Conservation (phyloP, 805 yeast genomes). For the Candida xyloterini region DNA sequence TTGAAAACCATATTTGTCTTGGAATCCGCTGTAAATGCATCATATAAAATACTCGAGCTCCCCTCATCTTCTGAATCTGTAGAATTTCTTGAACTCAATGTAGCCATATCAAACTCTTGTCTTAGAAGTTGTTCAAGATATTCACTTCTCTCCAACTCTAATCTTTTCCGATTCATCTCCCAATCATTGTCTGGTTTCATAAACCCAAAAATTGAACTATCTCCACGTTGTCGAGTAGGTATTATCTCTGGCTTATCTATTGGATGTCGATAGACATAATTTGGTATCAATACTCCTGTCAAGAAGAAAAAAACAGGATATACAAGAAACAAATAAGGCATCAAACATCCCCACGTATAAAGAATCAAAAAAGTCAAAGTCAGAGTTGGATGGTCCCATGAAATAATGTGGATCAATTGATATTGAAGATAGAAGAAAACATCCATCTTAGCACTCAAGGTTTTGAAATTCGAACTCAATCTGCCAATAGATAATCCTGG, state of each 20-base stretch:
- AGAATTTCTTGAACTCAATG: slow-evolving; percentile 17
- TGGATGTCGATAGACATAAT: slow-evolving; percentile 68
- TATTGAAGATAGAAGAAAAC: slow-evolving; percentile 59
- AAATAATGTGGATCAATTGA: slow-evolving; percentile 52
- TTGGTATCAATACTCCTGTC: slow-evolving; percentile 64
- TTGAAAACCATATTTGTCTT: slow-evolving; percentile 15
- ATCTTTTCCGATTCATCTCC: slow-evolving; percentile 14
- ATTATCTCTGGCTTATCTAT: slow-evolving; percentile 42
- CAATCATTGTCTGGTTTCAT: slow-evolving; percentile 20
- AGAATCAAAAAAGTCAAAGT: slow-evolving; percentile 59
- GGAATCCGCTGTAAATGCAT: slow-evolving; percentile 17
- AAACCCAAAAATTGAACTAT: slow-evolving; percentile 44
- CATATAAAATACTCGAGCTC: slow-evolving; percentile 14
- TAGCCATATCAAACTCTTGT: slow-evolving; percentile 8
- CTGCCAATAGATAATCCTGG: slow-evolving; percentile 57
- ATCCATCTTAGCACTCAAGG: slow-evolving; percentile 54
- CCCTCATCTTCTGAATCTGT: slow-evolving; percentile 21
- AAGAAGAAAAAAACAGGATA: slow-evolving; percentile 59
- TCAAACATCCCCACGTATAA: slow-evolving; percentile 64
- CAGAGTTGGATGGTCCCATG: slow-evolving; percentile 74
- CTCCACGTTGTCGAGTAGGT: slow-evolving; percentile 49
- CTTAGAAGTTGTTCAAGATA: slow-evolving; percentile 11
- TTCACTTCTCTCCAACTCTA: slow-evolving; percentile 8
- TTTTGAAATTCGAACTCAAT: slow-evolving; percentile 55
- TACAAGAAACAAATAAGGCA: slow-evolving; percentile 65